phyloP scores from a whole-genome alignment of 441 rosid species.

The Jatropha multifida region DNA sequence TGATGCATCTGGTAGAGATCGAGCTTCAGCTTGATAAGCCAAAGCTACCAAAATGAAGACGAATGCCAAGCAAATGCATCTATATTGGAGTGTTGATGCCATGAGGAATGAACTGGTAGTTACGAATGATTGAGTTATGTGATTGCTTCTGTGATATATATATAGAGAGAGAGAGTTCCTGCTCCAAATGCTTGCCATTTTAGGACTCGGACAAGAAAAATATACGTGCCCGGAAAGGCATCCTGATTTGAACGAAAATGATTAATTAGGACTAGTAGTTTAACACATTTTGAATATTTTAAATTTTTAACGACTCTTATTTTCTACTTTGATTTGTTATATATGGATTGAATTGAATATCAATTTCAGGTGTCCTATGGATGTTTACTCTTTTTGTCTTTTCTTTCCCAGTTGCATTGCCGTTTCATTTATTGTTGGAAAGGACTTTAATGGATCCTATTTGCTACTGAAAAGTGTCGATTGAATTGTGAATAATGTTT shows the following conservation, averaged over 20 bases:
- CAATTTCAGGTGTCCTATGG: no score
- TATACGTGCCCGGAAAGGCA: neutral
- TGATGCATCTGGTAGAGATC: neutral
- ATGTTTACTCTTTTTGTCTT: no score
- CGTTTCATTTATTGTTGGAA: no score
- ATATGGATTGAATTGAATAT: no score
- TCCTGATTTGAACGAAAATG: neutral
- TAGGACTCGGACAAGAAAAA: neutral
- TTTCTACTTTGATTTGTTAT: no score
- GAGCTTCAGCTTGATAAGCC: slow-evolving; percentile 16
- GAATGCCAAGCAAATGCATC: neutral
- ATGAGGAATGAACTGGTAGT: neutral
- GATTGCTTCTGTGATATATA: neutral
- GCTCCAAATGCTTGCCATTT: neutral
- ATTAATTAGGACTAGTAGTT: no score
- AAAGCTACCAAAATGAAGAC: slow-evolving; percentile 12
- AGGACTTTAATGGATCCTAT: no score
- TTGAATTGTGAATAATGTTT: no score
- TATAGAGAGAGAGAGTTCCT: neutral
- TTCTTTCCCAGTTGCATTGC: no score
- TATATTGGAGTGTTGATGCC: neutral
- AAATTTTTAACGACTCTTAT: no score
- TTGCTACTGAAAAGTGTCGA: no score
- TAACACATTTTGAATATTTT: no score
- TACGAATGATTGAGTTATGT: neutral